These are phyloP conservation scores for Botrytis fragariae DNA, from an alignment of 2,329 filamentous ascomycete species.

Conservation along the genomic window DNA sequence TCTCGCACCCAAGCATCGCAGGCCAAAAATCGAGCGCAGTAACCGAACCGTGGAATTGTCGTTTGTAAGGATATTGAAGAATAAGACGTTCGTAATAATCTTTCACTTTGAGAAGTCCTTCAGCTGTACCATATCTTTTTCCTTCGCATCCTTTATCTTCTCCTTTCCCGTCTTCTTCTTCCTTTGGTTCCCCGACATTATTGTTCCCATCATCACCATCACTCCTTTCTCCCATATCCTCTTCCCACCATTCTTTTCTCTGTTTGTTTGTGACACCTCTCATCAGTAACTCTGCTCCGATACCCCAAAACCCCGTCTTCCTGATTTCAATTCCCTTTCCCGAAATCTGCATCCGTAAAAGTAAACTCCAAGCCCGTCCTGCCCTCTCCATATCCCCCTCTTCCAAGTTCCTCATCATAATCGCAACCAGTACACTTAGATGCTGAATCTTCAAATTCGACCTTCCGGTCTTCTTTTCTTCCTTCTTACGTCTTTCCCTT, in stretches of 20 bases:
- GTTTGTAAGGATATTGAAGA: constrained; percentile 67
- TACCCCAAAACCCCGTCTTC: constrained; percentile 69
- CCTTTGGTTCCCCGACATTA: constrained; percentile 14
- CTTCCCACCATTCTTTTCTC: constrained; percentile 21
- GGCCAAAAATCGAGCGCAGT: constrained; percentile 77
- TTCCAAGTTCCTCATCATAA: constrained; percentile 71
- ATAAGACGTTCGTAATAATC: constrained; percentile 78
- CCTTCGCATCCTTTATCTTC: constrained; percentile 16
- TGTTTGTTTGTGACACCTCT: constrained; percentile 41
- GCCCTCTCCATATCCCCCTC: constrained; percentile 70
- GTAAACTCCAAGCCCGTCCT: constrained; percentile 69
- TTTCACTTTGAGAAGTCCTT: constrained; percentile 56
- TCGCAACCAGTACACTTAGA: constrained; percentile 63
- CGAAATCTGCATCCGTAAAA: constrained; percentile 59
- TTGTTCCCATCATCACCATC: neutral
- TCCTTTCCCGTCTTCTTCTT: constrained; percentile 20
- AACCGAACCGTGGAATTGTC: constrained; percentile 56
- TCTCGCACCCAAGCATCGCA: constrained; percentile 75
- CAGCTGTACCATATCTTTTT: constrained; percentile 42
- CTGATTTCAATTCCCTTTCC: constrained; percentile 66
- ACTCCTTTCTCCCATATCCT: constrained; percentile 1
- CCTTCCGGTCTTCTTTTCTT: constrained; percentile 18
- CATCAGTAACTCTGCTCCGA: constrained; percentile 82
- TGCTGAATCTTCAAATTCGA: constrained; percentile 50
- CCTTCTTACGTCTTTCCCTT: constrained; percentile 15